Base-by-base conservation (phyloP, 2,329 filamentous ascomycete genomes). In the Trichoderma cornu-damae region DNA sequence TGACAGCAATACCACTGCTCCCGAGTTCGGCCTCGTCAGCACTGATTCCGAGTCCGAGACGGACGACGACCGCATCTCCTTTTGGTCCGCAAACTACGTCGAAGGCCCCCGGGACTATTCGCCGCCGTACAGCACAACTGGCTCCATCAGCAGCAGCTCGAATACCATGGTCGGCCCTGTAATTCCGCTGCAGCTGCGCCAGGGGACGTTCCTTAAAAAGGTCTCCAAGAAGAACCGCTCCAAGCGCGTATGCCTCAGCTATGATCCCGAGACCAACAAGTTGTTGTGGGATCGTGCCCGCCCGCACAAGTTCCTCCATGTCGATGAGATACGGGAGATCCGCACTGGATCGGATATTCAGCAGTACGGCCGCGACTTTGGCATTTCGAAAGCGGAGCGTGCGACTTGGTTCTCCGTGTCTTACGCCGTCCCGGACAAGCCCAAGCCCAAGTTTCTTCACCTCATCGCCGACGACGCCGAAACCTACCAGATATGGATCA, bases 241-340 rank as follows among this genome's bases (percentile, higher is more conserved):
- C 55, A 90, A 94, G 68, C 82, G 81, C 24, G 84, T 96, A 65
- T 75, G 75, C 26, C 77, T 87, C 32, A 83, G 87, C 52, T 83
- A 97, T 22, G 90, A 97, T 66, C 80, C 88, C 22, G 88, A 93
- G 66, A 83, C 88, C 1, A 92, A 89, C 60, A 94, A 91, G 71
- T 89, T 99, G 22, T 88, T 82, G 24, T 97, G 93, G 93, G 89
- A 96, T 70, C 82, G 85, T 46, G 83, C 81, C 7, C 85, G 89
- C 34, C 86, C 88, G 1, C 83, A 85, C 22, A 97, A 96, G 70
- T 85, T 84, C 53, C 88, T 99, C 62, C 95, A 96, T 70, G 89
- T 99, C 61, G 94, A 99, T 67, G 91, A 97, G 69, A 93, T 99
- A 66, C 88, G 89, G 67, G 91, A 96, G 67, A 91, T 97, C 47